Evolutionary conservation across 208 protist genomes (phyloP).

Genomic region (Wallacemonas sp.): DNA sequence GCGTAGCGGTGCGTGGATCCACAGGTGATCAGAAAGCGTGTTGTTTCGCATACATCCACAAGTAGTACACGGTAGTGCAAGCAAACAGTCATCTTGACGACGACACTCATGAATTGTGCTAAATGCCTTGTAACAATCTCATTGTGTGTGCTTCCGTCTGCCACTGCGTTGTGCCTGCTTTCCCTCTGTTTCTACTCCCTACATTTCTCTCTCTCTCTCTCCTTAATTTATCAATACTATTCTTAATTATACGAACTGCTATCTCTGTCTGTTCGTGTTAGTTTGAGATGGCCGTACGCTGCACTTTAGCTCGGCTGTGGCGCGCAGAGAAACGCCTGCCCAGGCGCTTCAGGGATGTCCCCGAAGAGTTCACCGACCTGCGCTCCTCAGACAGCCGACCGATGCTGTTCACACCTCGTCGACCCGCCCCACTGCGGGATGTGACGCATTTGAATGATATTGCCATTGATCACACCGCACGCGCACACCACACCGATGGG

Average conservation of each 20-base stretch:
- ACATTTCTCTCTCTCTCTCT: constrained; percentile 1
- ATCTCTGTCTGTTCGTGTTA: neutral
- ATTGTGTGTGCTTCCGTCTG: too few relatives aligned
- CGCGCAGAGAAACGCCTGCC: constrained; percentile 68
- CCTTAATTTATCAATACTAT: neutral
- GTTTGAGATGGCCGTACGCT: neutral
- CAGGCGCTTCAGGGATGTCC: constrained; percentile 72
- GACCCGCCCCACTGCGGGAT: constrained; percentile 71
- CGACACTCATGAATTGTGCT: too few relatives aligned
- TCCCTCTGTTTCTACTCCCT: neutral
- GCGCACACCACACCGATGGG: constrained; percentile 21
- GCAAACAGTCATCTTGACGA: too few relatives aligned
- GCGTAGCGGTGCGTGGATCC: too few relatives aligned
- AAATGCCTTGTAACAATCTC: too few relatives aligned
- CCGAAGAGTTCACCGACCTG: constrained; percentile 83
- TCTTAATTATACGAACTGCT: neutral
- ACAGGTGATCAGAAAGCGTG: too few relatives aligned
- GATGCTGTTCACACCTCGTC: constrained; percentile 74
- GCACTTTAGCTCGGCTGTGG: constrained; percentile 35
- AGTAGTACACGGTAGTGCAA: too few relatives aligned
- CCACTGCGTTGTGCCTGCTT: neutral
- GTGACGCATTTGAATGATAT: constrained; percentile 55
- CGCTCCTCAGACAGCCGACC: constrained; percentile 64
- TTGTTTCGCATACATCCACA: too few relatives aligned
- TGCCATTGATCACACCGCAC: constrained; percentile 41